Percentiles rank a stretch among this genome's conserved stretches.
phyloP scores from a whole-genome alignment of 805 yeast genomes.

The Saturnispora gosingensis region DNA sequence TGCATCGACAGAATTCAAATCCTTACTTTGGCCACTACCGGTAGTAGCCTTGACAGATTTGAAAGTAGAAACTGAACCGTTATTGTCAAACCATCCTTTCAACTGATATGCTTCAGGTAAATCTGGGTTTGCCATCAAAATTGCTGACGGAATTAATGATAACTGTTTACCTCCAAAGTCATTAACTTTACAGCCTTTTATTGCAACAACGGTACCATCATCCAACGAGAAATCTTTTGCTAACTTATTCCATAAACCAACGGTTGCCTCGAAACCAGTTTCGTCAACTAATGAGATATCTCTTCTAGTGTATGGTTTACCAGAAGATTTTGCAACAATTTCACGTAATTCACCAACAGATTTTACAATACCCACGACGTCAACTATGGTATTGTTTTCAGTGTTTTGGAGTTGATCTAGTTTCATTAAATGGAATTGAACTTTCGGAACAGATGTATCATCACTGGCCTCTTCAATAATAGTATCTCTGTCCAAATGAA shows the following conservation, averaged over 20 bases:
- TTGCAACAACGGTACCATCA: conserved; percentile 78
- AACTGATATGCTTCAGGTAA: conserved; percentile 77
- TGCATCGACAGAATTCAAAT: conserved; percentile 30
- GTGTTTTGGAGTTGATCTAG: conserved; percentile 55
- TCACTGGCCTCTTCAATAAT: conserved; percentile 55
- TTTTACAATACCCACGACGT: conserved; percentile 80
- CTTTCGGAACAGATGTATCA: conserved; percentile 62
- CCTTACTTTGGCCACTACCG: conserved; percentile 20
- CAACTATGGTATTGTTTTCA: conserved; percentile 63
- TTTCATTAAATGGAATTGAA: conserved; percentile 67
- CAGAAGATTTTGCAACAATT: conserved; percentile 78
- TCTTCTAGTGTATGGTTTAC: conserved; percentile 87
- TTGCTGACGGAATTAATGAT: conserved; percentile 71
- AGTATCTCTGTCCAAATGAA: conserved; percentile 72
- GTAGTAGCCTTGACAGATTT: conserved; percentile 42
- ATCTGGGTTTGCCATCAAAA: conserved; percentile 75
- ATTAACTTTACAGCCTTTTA: conserved; percentile 81
- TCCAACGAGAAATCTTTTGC: conserved; percentile 71
- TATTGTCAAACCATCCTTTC: conserved; percentile 91
- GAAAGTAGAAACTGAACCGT: conserved; percentile 57
- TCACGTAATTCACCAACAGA: conserved; percentile 67
- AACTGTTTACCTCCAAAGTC: conserved; percentile 84
- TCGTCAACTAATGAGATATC: conserved; percentile 83
- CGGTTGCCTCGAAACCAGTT: conserved; percentile 59
- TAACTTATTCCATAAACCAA: conserved; percentile 85